phyloP scores from a whole-genome alignment of 202 grass and related monocot genomes.

The Musa balbisiana region DNA sequence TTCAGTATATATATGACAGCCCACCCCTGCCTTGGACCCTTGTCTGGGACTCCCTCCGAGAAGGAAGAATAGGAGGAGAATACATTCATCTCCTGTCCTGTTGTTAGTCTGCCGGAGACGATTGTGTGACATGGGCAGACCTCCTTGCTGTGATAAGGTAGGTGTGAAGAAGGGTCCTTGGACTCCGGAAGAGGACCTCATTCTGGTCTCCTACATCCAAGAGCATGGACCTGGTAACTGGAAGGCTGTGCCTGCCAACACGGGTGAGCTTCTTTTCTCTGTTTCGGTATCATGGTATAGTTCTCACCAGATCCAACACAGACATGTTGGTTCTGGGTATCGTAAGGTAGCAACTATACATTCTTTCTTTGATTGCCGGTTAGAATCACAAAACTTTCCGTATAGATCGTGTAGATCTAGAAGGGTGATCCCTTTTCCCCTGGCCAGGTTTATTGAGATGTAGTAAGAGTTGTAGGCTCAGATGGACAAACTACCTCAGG shows the following conservation, averaged over 20 bases:
- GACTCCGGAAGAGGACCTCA: conserved; percentile 83
- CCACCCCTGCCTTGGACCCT: neutral
- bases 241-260: conserved; percentile 60
- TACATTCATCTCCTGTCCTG: no score
- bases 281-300: no score
- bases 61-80: no score
- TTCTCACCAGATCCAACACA: no score
- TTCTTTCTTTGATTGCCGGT: no score
- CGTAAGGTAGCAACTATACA: no score
- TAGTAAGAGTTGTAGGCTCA: conserved; percentile 88
- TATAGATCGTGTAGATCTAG: no score
- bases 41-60: neutral
- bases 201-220: conserved; percentile 76
- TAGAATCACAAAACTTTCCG: no score
- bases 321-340: no score
- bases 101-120: no score
- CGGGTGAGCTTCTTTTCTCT: conserved; percentile 27
- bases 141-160: conserved; percentile 58
- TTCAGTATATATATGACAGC: neutral
- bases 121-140: conserved; percentile 43
- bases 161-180: conserved; percentile 85
- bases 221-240: conserved; percentile 71
- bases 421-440: no score
- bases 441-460: conserved; percentile 60
- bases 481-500: conserved; percentile 89